These are phyloP conservation scores for Boletus rex-veris DNA, from an alignment of 768 basidiomycete species.

Conservation along the genomic window DNA sequence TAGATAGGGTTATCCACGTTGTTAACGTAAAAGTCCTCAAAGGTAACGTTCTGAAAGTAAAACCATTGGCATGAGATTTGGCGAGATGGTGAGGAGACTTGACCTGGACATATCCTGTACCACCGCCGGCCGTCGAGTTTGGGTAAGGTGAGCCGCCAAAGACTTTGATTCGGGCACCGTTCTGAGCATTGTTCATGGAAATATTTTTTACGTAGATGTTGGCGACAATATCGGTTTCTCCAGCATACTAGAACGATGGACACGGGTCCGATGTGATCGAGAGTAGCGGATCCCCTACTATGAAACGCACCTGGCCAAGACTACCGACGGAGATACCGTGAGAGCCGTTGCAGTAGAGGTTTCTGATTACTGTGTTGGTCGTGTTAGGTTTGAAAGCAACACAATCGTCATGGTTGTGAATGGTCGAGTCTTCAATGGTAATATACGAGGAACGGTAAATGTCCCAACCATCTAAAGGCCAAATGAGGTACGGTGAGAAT, in stretches of 20 bases:
- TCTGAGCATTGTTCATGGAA: conserved; percentile 43
- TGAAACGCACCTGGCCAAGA: conserved; percentile 35
- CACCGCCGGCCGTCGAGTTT: conserved; percentile 40
- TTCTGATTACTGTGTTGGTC: conserved; percentile 39
- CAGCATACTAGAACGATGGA: conserved; percentile 29
- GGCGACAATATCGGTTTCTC: conserved; percentile 41
- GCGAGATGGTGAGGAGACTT: not conserved
- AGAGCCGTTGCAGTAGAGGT: conserved; percentile 40
- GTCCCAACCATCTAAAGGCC: conserved; percentile 43
- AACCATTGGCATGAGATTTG: not conserved
- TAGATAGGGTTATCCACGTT: conserved; percentile 44
- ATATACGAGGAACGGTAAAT: conserved; percentile 40
- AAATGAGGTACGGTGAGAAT: not conserved
- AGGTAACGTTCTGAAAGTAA: conserved; percentile 20
- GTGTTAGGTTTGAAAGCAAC: conserved; percentile 31
- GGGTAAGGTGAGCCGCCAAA: conserved; percentile 44
- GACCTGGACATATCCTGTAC: conserved; percentile 40
- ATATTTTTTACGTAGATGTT: conserved; percentile 43
- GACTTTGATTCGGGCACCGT: conserved; percentile 52
- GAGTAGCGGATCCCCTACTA: not conserved
- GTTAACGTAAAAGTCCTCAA: conserved; percentile 25
- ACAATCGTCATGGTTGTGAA: conserved; percentile 43
- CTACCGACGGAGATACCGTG: conserved; percentile 49
- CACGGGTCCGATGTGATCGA: not conserved
- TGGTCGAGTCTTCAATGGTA: conserved; percentile 35